A percentile compares a stretch with the other conserved stretches of the same genome.
Evolutionary conservation across 1,284 basidiomycete species (phyloP).

Genomic region (Anthracocystis panici-leucophaei): DNA sequence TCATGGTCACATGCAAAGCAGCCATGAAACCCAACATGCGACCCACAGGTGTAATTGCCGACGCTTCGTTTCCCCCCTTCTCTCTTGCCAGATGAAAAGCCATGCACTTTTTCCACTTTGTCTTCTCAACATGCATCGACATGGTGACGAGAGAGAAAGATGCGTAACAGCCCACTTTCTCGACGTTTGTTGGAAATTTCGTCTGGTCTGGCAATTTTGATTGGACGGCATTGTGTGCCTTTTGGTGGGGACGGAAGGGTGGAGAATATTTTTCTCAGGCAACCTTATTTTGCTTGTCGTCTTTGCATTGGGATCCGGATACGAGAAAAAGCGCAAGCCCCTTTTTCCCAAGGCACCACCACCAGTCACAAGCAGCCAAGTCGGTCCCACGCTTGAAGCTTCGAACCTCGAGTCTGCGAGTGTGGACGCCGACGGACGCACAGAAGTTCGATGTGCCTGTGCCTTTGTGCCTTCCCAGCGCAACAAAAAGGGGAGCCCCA

Average conservation of each 20-base stretch:
- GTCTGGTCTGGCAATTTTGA: too few species aligned
- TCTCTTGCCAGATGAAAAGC: not conserved
- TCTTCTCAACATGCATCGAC: not conserved
- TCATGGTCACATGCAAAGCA: slow-evolving; percentile 5
- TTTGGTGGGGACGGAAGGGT: slow-evolving; percentile 1
- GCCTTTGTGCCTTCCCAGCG: not conserved
- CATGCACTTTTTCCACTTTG: not conserved
- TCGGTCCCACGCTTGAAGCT: slow-evolving; percentile 18
- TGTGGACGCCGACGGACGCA: not conserved
- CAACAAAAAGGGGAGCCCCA: not conserved
- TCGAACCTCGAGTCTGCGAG: slow-evolving; percentile 18
- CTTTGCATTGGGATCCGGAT: slow-evolving; percentile 1
- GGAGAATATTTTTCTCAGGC: not conserved
- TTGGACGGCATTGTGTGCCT: slow-evolving; percentile 1
- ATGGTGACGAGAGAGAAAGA: slow-evolving; percentile 1
- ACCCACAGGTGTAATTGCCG: slow-evolving; percentile 3
- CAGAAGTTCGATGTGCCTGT: not conserved
- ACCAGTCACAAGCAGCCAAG: slow-evolving; percentile 1
- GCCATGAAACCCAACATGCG: not conserved
- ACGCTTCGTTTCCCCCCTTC: not conserved
- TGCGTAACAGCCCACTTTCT: not conserved
- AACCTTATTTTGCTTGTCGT: slow-evolving; percentile 4
- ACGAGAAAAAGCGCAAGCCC: not conserved
- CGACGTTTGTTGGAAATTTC: too few species aligned
- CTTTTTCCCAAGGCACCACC: slow-evolving; percentile 13